Base-by-base conservation (phyloP, 2,329 filamentous ascomycete genomes). In the Clonostachys sp. region DNA sequence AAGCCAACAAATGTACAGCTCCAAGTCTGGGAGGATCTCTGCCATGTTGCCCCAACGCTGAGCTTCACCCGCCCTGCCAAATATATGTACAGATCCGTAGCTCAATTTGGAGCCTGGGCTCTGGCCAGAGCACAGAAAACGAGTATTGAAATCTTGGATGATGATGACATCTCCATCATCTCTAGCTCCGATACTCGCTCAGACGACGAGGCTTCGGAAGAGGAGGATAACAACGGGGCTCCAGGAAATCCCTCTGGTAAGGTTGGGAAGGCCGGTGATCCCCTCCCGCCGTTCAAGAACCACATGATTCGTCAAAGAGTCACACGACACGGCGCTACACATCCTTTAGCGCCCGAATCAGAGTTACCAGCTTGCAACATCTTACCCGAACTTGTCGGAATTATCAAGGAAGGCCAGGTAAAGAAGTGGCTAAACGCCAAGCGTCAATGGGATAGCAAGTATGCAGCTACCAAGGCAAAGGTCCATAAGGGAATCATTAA, bases 1-100 rank as follows among this genome's bases (percentile, higher is more conserved):
- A 81, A 83, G 48, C 89, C 91, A 0, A 99, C 94, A 0, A 82
- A 95, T 56, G 92, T 97, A 1, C 91, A 96, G 61, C 76, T 99
- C 3, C 94, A 97, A 62, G 86, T 97, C 2, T 97, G 92, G 91
- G 92, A 97, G 49, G 88, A 96, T 57, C 72, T 97, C 4, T 97
- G 94, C 58, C 92, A 97, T 61, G 91, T 95, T 6, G 85, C 87
- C 1, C 89, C 92, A 1, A 96, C 91, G 0, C 75, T 97, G n/a
- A 95, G 89, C 57, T 97, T 96, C 63, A 97, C 92, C 0, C 80
- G 86, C n/a, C 94, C 94, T 1, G 94, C 92, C 42, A 97, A 97
- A 64, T 88, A 87, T 68, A 96, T 97, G 91, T 97, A 90, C 63
- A 81, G 92, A 43, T 89, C 89, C 2, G 83, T 96, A 45, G 88